Evolutionary conservation across 768 basidiomycete species (phyloP).

Genomic region (Boletus subparvulus): DNA sequence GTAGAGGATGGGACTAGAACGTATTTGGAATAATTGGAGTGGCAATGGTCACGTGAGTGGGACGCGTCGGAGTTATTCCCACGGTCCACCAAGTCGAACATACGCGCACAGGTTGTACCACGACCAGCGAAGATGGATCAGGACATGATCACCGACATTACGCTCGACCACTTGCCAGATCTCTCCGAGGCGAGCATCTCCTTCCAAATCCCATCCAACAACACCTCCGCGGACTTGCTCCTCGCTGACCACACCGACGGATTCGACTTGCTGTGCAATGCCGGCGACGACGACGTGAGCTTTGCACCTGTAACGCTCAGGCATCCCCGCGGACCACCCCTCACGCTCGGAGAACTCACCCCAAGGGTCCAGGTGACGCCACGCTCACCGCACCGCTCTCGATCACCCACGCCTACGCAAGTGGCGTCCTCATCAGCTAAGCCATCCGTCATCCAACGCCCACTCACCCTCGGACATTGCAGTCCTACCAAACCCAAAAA

Average conservation of each 20-base stretch:
- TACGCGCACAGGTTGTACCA: background rate
- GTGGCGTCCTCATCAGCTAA: conserved; percentile 15
- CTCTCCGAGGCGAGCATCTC: conserved; percentile 43
- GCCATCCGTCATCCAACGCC: conserved; percentile 6
- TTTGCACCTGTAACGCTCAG: conserved; percentile 34
- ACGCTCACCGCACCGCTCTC: conserved; percentile 1
- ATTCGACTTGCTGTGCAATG: conserved; percentile 39
- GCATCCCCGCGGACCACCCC: conserved; percentile 29
- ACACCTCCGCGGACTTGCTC: conserved; percentile 31
- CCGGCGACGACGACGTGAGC: conserved; percentile 35
- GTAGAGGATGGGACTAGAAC: too few species aligned
- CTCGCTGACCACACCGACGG: conserved; percentile 42
- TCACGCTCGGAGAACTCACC: conserved; percentile 43
- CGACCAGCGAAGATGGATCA: conserved; percentile 12
- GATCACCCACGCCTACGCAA: conserved; percentile 10
- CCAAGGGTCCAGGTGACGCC: conserved; percentile 33
- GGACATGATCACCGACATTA: conserved; percentile 40
- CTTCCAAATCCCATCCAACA: conserved; percentile 50
- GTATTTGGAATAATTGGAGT: background rate
- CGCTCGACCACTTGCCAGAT: conserved; percentile 55
- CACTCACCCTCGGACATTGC: conserved; percentile 12
- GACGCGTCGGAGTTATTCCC: conserved; percentile 30
- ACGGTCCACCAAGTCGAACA: conserved; percentile 17
- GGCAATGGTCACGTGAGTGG: conserved; percentile 24
- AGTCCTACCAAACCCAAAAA: conserved; percentile 16